These are phyloP conservation scores for Zizania palustris DNA, from an alignment of 202 grass and related monocot genomes.

Conservation along the genomic window DNA sequence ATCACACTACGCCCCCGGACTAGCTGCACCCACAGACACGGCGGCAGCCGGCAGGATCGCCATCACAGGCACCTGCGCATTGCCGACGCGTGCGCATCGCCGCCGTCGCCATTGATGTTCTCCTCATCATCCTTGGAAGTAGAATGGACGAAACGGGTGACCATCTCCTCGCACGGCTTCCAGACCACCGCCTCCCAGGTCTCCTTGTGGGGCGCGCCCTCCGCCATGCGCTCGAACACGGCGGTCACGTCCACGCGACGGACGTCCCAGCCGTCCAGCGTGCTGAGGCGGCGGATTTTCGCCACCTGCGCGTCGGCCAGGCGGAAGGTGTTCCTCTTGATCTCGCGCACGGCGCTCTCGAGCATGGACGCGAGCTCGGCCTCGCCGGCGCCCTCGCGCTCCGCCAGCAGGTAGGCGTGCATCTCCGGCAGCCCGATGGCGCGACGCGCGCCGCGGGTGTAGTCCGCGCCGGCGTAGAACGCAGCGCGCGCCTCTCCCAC, in stretches of 20 bases:
- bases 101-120: not conserved
- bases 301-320: constrained; percentile 44
- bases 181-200: constrained; percentile 43
- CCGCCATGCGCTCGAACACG: constrained; percentile 26
- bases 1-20: no score
- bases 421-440: constrained; percentile 62
- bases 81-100: not conserved
- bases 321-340: constrained; percentile 52
- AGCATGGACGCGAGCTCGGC: constrained; percentile 30
- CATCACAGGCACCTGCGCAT: no score
- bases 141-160: constrained; percentile 31
- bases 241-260: constrained; percentile 46
- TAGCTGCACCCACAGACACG: no score
- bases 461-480: constrained; percentile 52
- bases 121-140: no score
- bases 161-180: constrained; percentile 25
- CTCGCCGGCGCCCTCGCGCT: constrained; percentile 13
- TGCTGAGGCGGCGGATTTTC: constrained; percentile 48
- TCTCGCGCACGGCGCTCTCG: constrained; percentile 26
- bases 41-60: no score
- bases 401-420: constrained; percentile 41
- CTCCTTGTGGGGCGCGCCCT: not conserved
- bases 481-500: constrained; percentile 43
- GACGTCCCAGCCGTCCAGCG: constrained; percentile 38
- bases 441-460: constrained; percentile 43